Evolutionary conservation across 164 flowering plant species (phyloP), one percentile per base, ranked within the genome.

Genomic region (Aristolochia contorta): DNA sequence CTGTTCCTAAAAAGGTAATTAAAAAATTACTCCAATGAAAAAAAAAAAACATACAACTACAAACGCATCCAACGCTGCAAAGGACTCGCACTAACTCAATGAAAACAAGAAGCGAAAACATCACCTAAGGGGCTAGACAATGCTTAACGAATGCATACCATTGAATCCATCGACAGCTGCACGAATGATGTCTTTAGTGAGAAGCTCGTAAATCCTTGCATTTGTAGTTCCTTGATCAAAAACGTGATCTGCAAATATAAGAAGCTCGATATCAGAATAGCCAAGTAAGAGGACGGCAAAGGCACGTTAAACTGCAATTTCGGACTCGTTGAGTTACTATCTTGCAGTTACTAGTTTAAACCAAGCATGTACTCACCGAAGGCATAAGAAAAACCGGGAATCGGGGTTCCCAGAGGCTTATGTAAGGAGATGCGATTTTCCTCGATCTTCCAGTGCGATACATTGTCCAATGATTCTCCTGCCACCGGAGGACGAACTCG

Each of bases 161-260:
- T 89, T 89, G 66, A 93, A 93, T 15, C 98, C 98, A 37, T 82
- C 75, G 69, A 93, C 87, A 8, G 97, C 96, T 13, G 94, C 91
- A 9, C 79, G 71, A 25, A 90, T 95, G 13, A 93, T 80, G 13
- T 90, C 92, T 63, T 74, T 79, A 0, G 93, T 84, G 10, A 85
- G 82, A 63, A 79, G 77, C 53, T 75, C 67, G 56, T 93, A 93
- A 12, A 93, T 86, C 62, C 84, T 81, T 8, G n/a, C 51, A 53
- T 85, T 92, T 33, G 66, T 78, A 33, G 85, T 78, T 3, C 79
- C 82, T 59, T 83, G 87, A 22, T 79, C 76, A 56, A 89, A 92
- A 16, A 92, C 74, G 20, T 72, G 71, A 64, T 92, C 98, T 92
- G 57, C 22, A 37, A 27, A 51, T 22, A 37, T 24, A 27, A 59